These are phyloP conservation scores for Citrus unshiu DNA, from an alignment of 345 rosid genomes.

Conservation along the genomic window DNA sequence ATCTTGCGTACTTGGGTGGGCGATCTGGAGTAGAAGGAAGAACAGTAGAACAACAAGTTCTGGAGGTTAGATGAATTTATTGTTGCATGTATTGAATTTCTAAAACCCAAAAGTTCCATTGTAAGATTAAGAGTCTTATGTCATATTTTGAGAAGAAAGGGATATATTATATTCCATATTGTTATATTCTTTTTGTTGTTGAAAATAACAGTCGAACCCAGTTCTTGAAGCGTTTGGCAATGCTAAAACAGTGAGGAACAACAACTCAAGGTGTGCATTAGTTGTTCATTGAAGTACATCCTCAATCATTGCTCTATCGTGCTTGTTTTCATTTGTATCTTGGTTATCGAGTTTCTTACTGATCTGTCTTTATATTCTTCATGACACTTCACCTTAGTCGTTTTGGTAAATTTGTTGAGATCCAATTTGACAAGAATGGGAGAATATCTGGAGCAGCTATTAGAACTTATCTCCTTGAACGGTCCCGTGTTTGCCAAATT, in stretches of 20 bases:
- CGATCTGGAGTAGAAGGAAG: slow-evolving; percentile 92
- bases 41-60: slow-evolving; percentile 95
- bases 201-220: slow-evolving; percentile 74
- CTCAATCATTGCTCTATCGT: not conserved
- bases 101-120: not conserved
- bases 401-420: slow-evolving; percentile 92
- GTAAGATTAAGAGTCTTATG: not conserved
- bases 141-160: not conserved
- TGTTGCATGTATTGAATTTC: slow-evolving; percentile 1
- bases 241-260: slow-evolving; percentile 92
- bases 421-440: slow-evolving; percentile 89
- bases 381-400: slow-evolving; percentile 51
- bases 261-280: slow-evolving; percentile 70
- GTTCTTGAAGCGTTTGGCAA: slow-evolving; percentile 99
- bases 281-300: slow-evolving; percentile 2
- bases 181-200: not conserved
- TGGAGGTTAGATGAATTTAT: slow-evolving; percentile 51
- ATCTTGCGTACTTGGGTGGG: slow-evolving; percentile 89
- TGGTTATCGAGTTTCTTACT: slow-evolving; percentile 2
- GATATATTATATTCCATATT: not conserved
- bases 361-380: slow-evolving; percentile 15
- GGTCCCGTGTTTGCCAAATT: slow-evolving; percentile 96
- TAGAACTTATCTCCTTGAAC: slow-evolving; percentile 85
- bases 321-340: not conserved
- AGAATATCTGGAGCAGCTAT: slow-evolving; percentile 95